Evolutionary conservation across 1,284 basidiomycete genomes (phyloP).

Genomic region (Apiotrichum montevideense): DNA sequence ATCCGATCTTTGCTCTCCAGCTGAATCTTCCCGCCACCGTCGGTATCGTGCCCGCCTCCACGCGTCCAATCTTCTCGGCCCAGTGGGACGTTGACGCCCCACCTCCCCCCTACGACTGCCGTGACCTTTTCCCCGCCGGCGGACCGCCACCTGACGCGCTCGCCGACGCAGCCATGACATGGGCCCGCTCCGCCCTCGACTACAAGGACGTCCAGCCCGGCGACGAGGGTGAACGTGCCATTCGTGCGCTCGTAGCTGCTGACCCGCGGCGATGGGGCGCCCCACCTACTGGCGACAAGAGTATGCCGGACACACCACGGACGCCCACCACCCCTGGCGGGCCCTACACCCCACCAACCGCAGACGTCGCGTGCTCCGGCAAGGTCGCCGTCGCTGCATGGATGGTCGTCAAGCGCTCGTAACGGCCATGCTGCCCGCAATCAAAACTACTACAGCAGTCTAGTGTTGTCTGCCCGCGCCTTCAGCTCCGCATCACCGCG

Average conservation of each 20-base stretch:
- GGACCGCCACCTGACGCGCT: constrained; percentile 19
- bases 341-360: constrained; percentile 47
- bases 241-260: neutral
- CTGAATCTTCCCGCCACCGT: constrained; percentile 25
- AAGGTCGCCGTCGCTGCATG: constrained; percentile 10
- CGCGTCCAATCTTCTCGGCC: constrained; percentile 6
- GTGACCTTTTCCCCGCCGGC: neutral
- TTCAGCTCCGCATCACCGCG: too few species aligned
- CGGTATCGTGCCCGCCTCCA: constrained; percentile 2
- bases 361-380: neutral
- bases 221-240: constrained; percentile 4
- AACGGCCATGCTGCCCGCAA: neutral
- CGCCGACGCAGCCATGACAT: constrained; percentile 25
- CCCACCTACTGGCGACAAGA: neutral
- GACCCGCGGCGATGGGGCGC: constrained; percentile 8
- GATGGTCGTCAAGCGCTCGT: constrained; percentile 6
- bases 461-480: neutral
- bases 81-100: neutral
- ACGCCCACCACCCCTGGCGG: constrained; percentile 54
- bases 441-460: neutral
- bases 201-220: constrained; percentile 28
- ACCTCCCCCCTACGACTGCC: too few species aligned
- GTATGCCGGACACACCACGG: constrained; percentile 52
- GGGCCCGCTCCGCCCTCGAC: constrained; percentile 30
- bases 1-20: constrained; percentile 31